Evolutionary conservation across 345 rosid species (phyloP).

Genomic region (Eucalyptus erythrocorys): DNA sequence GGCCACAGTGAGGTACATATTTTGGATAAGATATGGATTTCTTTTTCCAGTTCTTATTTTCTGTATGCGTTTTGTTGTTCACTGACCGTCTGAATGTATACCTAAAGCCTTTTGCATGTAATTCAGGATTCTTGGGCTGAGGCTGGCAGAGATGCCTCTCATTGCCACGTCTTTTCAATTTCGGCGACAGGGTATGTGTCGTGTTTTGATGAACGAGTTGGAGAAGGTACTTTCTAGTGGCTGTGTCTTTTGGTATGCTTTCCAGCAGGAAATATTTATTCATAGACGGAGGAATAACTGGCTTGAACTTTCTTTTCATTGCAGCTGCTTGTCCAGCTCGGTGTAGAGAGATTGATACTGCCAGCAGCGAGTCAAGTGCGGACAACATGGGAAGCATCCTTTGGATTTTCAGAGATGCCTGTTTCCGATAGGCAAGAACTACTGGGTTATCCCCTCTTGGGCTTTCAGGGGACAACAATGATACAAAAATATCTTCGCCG

Average conservation of each 20-base stretch:
- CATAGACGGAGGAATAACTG: neutral
- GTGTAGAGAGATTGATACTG: constrained; percentile 16
- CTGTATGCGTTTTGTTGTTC: neutral
- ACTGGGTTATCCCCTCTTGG: constrained; percentile 9
- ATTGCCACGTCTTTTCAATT: constrained; percentile 25
- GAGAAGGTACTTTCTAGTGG: constrained; percentile 19
- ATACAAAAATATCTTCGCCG: constrained; percentile 2
- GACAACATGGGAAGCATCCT: constrained; percentile 14
- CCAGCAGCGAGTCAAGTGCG: constrained; percentile 10
- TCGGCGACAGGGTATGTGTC: constrained; percentile 40
- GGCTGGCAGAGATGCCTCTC: constrained; percentile 42
- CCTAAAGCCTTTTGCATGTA: neutral
- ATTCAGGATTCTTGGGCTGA: constrained; percentile 25
- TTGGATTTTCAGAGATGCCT: constrained; percentile 16
- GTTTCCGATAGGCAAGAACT: constrained; percentile 1
- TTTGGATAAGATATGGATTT: neutral
- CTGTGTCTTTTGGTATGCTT: neutral
- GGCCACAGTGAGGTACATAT: constrained; percentile 30
- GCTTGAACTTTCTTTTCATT: neutral
- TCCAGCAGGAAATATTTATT: neutral
- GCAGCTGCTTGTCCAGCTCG: constrained; percentile 10
- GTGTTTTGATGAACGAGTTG: constrained; percentile 17
- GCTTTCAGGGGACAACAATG: constrained; percentile 14
- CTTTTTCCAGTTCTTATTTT: neutral
- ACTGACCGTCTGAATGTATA: neutral